A percentile compares a stretch with the other conserved stretches of the same genome.
These are phyloP conservation scores for Chlamydomonas schloesseri DNA, from an alignment of 139 green algal genomes.

Conservation along the genomic window DNA sequence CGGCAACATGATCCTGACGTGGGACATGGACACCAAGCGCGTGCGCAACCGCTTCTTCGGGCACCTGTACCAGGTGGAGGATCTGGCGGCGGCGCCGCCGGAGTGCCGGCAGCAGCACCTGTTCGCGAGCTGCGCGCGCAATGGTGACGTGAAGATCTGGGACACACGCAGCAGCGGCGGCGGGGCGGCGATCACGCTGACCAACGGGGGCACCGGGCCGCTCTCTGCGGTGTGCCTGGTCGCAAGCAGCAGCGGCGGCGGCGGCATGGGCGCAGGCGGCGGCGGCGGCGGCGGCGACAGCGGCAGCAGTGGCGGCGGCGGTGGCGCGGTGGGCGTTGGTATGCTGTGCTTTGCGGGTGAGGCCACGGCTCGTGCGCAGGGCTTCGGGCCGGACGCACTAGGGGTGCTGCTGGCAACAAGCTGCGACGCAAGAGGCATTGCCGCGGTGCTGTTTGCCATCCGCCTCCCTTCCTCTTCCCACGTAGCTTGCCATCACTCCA, in stretches of 20 bases:
- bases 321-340: background rate
- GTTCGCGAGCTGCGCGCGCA: background rate
- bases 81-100: background rate
- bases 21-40: slow-evolving; percentile 5
- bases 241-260: background rate
- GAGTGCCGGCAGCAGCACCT: background rate
- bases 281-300: background rate
- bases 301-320: background rate
- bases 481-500: too few species aligned
- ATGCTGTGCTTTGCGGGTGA: slow-evolving; percentile 25
- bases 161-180: background rate
- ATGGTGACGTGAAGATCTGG: slow-evolving; percentile 15
- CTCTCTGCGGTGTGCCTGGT: background rate
- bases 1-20: slow-evolving; percentile 13
- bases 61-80: background rate
- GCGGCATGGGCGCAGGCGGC: background rate
- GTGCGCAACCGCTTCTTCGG: slow-evolving; percentile 5
- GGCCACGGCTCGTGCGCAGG: too few species aligned
- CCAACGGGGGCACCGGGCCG: background rate
- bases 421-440: too few species aligned
- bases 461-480: too few species aligned
- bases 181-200: slow-evolving; percentile 1
- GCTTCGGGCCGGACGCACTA: too few species aligned
- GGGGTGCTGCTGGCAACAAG: too few species aligned
- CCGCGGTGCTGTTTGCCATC: too few species aligned